Base-by-base conservation (phyloP, 306 rosid species). In the Mimosa bimucronata region DNA sequence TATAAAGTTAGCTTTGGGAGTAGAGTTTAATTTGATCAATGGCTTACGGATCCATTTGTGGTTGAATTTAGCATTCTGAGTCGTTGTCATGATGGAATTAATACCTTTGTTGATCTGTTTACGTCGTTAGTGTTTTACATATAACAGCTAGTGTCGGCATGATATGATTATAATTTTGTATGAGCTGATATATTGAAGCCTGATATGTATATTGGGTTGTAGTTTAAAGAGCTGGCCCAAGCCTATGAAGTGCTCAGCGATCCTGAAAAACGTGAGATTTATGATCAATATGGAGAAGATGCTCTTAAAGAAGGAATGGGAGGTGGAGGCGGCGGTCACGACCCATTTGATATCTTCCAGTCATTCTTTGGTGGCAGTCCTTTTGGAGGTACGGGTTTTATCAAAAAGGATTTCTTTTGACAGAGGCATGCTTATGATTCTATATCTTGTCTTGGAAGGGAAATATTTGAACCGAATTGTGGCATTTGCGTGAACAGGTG, bases 281-380 rank as follows among this genome's bases (percentile, higher is more conserved):
- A 94, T 72, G 98, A 94, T 80, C 92, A 88, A 37, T 94, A 92
- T 62, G 98, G 98, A 26, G 98, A 94, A 78, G 98, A 94, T 57
- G 98, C 97, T 4, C 97, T 94, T 25, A 94, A 94, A 91, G 97
- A 94, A 88, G 98, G 98, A 88, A 87, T 92, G 97, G 98, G 97
- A 14, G 98, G 91, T 28, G 97, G 95, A 8, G 95, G 97, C 3
- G 98, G 94, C 0, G 98, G 90, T 71, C 97, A 91, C 6, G 97
- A 92, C n/a, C 98, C 98, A 15, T 94, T 92, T 81, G 98, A 94
- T 76, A 92, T 94, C 31, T 94, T 94, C 88, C 88, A 84, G 31
- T 92, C 97, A 30, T 94, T 94, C 97, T 94, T 94, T 81, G 97
- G 98, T 70, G 95, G 94, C 21, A 88, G 81, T 81, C 94, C 98